These are phyloP conservation scores for Odontarrhena argentea DNA, from an alignment of 345 rosid species.

Conservation along the genomic window DNA sequence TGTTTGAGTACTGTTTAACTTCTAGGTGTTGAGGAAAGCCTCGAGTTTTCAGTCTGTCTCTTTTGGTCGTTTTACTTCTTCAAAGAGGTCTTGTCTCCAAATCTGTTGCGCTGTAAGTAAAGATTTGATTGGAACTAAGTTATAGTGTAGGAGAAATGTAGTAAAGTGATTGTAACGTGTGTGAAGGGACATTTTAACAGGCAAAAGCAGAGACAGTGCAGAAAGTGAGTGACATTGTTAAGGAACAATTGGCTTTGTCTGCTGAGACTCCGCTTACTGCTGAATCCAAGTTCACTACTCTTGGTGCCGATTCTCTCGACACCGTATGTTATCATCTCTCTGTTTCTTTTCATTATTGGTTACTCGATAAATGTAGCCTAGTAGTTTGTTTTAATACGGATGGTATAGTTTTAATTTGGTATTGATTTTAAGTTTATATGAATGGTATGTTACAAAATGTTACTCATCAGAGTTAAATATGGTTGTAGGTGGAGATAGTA, in stretches of 20 bases:
- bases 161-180: slow-evolving; percentile 15
- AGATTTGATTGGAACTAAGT: background rate
- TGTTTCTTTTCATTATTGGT: background rate
- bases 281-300: slow-evolving; percentile 66
- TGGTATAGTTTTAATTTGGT: too few species aligned
- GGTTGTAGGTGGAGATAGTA: slow-evolving; percentile 80
- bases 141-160: slow-evolving; percentile 11
- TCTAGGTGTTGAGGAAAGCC: slow-evolving; percentile 33
- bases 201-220: slow-evolving; percentile 83
- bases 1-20: background rate
- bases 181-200: slow-evolving; percentile 36
- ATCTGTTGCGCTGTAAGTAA: slow-evolving; percentile 38
- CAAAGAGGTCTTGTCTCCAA: slow-evolving; percentile 39
- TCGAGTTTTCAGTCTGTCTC: slow-evolving; percentile 22
- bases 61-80: slow-evolving; percentile 33
- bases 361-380: too few species aligned
- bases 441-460: too few species aligned
- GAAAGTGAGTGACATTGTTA: slow-evolving; percentile 79
- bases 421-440: too few species aligned
- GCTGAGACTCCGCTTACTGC: slow-evolving; percentile 56
- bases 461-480: background rate
- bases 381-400: background rate
- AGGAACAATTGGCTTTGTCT: slow-evolving; percentile 76
- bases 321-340: slow-evolving; percentile 50
- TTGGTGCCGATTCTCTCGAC: slow-evolving; percentile 96